Evolutionary conservation across 2,329 filamentous ascomycete species (phyloP).

Genomic region (Trichoderma aggressivum): DNA sequence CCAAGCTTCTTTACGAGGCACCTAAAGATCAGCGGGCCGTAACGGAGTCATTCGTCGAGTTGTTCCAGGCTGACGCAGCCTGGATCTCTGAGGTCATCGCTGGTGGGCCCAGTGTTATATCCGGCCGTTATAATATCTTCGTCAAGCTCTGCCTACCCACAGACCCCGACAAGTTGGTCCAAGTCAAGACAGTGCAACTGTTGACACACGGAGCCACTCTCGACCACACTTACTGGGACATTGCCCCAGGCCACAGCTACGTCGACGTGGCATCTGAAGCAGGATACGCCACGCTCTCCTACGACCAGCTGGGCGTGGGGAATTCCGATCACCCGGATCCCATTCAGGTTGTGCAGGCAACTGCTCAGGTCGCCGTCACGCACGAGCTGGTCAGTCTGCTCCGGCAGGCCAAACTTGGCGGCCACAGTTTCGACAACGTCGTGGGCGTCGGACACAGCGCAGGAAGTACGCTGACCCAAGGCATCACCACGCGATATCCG

Average conservation of each 20-base stretch:
- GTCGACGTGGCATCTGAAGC: neutral
- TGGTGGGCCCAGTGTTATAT: neutral
- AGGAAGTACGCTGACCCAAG: neutral
- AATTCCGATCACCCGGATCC: neutral
- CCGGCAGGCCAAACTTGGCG: neutral
- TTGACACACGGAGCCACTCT: conserved; percentile 4
- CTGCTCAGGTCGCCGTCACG: neutral
- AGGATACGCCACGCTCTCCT: conserved; percentile 1
- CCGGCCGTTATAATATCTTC: neutral
- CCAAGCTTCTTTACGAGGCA: neutral
- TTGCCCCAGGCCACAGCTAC: neutral
- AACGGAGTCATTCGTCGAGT: neutral
- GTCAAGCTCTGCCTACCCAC: conserved; percentile 2
- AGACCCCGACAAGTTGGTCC: neutral
- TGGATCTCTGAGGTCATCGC: neutral
- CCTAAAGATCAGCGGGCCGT: neutral
- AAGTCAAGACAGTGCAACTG: conserved; percentile 2
- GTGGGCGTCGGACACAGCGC: conserved; percentile 4
- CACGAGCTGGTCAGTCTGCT: neutral
- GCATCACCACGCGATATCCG: conserved; percentile 3
- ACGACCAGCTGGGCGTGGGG: conserved; percentile 4
- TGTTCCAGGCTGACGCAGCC: neutral
- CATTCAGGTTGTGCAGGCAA: neutral
- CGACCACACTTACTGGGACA: conserved; percentile 6
- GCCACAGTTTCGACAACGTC: neutral